These are phyloP conservation scores for Phragmites australis DNA, from an alignment of 176 grass and related monocot genomes.

Conservation along the genomic window DNA sequence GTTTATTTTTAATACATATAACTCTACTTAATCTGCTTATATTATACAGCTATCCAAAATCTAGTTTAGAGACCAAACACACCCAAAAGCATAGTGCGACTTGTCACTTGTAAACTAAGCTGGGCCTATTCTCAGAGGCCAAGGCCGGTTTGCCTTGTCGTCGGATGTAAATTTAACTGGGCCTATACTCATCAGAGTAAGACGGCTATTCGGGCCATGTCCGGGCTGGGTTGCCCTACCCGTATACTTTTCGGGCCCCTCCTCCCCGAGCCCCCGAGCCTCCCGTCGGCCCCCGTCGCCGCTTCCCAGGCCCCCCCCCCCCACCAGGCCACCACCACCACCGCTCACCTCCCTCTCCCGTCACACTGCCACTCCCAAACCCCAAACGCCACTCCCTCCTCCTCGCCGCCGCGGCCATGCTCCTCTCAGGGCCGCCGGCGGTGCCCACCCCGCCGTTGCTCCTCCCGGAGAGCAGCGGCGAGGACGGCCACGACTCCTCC, in stretches of 20 bases:
- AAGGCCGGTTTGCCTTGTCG: not conserved
- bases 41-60: no score
- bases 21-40: no score
- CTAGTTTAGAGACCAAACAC: no score
- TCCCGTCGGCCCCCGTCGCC: constrained; percentile 6
- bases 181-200: not conserved
- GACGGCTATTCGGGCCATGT: no score
- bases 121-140: not conserved
- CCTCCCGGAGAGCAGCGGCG: constrained; percentile 71
- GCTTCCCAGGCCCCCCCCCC: constrained; percentile 14
- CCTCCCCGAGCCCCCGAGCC: not conserved
- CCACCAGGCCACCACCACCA: no score
- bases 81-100: not conserved
- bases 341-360: constrained; percentile 1
- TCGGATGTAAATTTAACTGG: not conserved
- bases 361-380: constrained; percentile 11
- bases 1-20: no score
- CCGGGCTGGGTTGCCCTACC: not conserved
- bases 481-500: constrained; percentile 66
- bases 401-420: constrained; percentile 45
- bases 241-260: not conserved
- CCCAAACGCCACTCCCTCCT: not conserved
- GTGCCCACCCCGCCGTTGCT: constrained; percentile 50
- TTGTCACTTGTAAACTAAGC: not conserved
- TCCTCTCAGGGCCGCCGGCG: constrained; percentile 54